Evolutionary conservation across 768 basidiomycete species (phyloP).

Genomic region (Phylloporus rhodoxanthus): DNA sequence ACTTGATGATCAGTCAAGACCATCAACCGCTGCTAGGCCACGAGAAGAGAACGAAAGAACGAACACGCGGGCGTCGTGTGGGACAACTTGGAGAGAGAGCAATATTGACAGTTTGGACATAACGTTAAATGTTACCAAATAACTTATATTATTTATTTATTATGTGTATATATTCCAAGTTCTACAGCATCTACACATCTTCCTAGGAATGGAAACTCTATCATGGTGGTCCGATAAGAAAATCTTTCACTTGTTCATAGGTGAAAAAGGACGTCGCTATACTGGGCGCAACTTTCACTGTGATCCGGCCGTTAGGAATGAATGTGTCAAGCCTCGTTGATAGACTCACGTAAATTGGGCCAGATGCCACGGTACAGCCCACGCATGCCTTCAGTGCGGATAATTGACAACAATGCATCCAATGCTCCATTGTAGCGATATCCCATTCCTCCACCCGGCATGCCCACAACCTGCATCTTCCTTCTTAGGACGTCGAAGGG

Average conservation of each 20-base stretch:
- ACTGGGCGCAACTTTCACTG: conserved; percentile 88
- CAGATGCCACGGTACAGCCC: conserved; percentile 84
- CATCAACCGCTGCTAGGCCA: conserved; percentile 15
- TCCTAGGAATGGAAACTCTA: neutral
- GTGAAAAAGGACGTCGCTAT: conserved; percentile 85
- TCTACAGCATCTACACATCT: neutral
- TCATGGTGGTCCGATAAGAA: conserved; percentile 34
- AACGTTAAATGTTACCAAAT: conserved; percentile 1
- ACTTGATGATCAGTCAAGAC: conserved; percentile 23
- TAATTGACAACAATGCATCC: conserved; percentile 65
- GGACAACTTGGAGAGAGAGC: neutral
- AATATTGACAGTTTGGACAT: conserved; percentile 4
- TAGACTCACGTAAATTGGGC: conserved; percentile 74
- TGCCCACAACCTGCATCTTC: conserved; percentile 92
- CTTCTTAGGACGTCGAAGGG: conserved; percentile 92
- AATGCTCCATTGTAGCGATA: conserved; percentile 76
- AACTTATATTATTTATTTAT: conserved; percentile 1
- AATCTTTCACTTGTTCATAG: conserved; percentile 62
- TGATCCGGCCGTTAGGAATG: conserved; percentile 8
- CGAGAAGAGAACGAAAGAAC: conserved; percentile 10
- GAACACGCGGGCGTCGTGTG: conserved; percentile 17
- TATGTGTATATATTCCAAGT: neutral
- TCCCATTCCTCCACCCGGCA: conserved; percentile 52
- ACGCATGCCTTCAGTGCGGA: conserved; percentile 65
- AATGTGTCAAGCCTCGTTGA: neutral